Evolutionary conservation across 768 basidiomycete species (phyloP).

Genomic region (Austroboletus festivus): DNA sequence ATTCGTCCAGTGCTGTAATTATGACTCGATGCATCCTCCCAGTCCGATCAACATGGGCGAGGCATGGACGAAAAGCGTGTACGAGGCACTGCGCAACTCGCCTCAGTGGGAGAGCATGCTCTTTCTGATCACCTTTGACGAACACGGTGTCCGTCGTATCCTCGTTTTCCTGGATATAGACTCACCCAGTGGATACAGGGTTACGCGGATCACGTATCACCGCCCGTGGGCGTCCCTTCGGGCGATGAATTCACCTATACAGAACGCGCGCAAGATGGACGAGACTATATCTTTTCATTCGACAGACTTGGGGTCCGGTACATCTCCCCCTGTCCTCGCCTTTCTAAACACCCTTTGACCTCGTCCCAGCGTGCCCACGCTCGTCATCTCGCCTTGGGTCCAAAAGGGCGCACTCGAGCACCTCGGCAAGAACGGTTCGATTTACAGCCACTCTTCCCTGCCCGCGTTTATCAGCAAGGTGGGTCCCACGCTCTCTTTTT

Average conservation of each 20-base stretch:
- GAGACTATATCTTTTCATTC: conserved; percentile 19
- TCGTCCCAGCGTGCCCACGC: conserved; percentile 21
- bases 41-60: conserved; percentile 27
- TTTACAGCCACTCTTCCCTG: conserved; percentile 25
- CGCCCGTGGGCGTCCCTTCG: conserved; percentile 20
- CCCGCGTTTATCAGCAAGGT: conserved; percentile 22
- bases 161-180: not conserved
- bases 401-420: conserved; percentile 18
- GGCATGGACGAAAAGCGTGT: conserved; percentile 21
- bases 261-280: conserved; percentile 17
- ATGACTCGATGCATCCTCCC: conserved; percentile 27
- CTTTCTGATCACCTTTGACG: conserved; percentile 27
- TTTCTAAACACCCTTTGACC: too few relatives aligned
- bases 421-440: not conserved
- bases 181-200: conserved; percentile 12
- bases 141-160: conserved; percentile 19
- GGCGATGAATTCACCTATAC: conserved; percentile 25
- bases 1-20: conserved; percentile 23
- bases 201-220: conserved; percentile 23
- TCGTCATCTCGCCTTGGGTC: conserved; percentile 26
- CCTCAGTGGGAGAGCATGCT: conserved; percentile 22
- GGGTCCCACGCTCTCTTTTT: too few relatives aligned
- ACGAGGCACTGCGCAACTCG: conserved; percentile 23
- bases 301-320: conserved; percentile 26
- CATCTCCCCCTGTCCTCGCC: not conserved